Conservation (phyloP, 2,329 filamentous ascomycete genomes). For the Verticillium tricorpus region DNA sequence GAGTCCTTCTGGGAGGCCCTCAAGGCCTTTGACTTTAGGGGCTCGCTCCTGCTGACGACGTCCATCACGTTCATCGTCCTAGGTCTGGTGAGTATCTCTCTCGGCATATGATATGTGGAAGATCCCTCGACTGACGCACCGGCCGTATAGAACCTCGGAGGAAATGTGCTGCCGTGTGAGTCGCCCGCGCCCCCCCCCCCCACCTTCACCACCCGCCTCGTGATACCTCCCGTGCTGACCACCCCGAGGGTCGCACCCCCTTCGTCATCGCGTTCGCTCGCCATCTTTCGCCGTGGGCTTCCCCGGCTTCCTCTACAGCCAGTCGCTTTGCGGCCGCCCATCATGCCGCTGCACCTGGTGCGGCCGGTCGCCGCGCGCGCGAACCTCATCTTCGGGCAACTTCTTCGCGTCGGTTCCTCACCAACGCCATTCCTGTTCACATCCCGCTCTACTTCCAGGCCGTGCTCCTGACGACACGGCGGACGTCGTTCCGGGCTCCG, state of each 20-base stretch:
- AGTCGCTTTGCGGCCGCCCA: conserved; percentile 47
- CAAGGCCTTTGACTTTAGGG: conserved; percentile 51
- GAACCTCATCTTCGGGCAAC: conserved; percentile 54
- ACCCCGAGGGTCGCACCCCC: conserved; percentile 51
- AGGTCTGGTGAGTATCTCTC: conserved; percentile 40
- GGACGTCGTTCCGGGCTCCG: conserved; percentile 68
- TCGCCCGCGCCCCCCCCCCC: conserved; percentile 4
- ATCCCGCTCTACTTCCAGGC: conserved; percentile 73
- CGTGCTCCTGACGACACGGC: conserved; percentile 64
- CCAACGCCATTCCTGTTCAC: conserved; percentile 57
- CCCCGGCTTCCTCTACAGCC: conserved; percentile 47
- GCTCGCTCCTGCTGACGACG: conserved; percentile 47
- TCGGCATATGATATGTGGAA: not conserved
- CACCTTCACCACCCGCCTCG: too few species aligned
- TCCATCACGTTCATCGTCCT: conserved; percentile 55
- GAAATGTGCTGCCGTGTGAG: conserved; percentile 58
- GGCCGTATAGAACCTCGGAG: conserved; percentile 48
- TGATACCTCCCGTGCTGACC: conserved; percentile 3
- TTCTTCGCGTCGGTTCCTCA: conserved; percentile 43
- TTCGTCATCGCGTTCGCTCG: conserved; percentile 49
- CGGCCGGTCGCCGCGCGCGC: conserved; percentile 45
- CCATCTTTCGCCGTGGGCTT: conserved; percentile 43
- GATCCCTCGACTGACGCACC: not conserved
- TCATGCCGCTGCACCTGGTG: conserved; percentile 56
- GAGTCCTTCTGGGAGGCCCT: conserved; percentile 44